These are phyloP conservation scores for Aureobasidium sp. DNA, from an alignment of 2,329 filamentous ascomycete species.

Conservation along the genomic window DNA sequence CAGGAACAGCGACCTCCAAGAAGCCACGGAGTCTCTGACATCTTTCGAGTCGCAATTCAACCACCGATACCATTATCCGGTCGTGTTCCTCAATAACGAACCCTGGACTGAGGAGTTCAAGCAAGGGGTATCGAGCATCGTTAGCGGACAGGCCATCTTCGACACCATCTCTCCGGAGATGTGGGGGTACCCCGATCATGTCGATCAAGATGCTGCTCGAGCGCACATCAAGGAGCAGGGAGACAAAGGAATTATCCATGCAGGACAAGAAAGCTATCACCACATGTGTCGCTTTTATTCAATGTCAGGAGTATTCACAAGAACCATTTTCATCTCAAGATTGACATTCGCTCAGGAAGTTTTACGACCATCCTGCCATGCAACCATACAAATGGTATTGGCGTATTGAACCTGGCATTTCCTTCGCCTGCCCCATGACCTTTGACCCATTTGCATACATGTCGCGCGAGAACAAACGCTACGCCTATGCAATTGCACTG, in stretches of 20 bases:
- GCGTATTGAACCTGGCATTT: constrained; percentile 54
- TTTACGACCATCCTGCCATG: constrained; percentile 35
- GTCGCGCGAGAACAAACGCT: constrained; percentile 29
- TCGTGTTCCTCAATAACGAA: constrained; percentile 43
- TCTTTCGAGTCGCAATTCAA: constrained; percentile 42
- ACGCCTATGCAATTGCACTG: constrained; percentile 48
- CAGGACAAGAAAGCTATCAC: constrained; percentile 27
- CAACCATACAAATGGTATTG: constrained; percentile 53
- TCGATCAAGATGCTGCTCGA: not conserved
- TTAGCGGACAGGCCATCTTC: constrained; percentile 31
- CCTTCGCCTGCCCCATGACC: constrained; percentile 45
- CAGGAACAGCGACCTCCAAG: constrained; percentile 38
- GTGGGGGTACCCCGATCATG: constrained; percentile 35
- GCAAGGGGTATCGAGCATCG: constrained; percentile 28
- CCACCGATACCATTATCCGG: constrained; percentile 42
- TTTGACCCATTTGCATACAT: constrained; percentile 36
- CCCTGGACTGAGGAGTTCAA: constrained; percentile 35
- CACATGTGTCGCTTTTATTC: constrained; percentile 37
- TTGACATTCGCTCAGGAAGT: constrained; percentile 16
- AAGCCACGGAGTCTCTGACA: constrained; percentile 35
- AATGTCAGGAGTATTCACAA: constrained; percentile 21
- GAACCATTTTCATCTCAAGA: not conserved
- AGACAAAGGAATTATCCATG: constrained; percentile 14
- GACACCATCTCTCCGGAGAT: constrained; percentile 36
- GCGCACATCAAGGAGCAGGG: not conserved